These are phyloP conservation scores for Trichosporon ovoides DNA, from an alignment of 1,284 basidiomycete genomes.

Conservation along the genomic window DNA sequence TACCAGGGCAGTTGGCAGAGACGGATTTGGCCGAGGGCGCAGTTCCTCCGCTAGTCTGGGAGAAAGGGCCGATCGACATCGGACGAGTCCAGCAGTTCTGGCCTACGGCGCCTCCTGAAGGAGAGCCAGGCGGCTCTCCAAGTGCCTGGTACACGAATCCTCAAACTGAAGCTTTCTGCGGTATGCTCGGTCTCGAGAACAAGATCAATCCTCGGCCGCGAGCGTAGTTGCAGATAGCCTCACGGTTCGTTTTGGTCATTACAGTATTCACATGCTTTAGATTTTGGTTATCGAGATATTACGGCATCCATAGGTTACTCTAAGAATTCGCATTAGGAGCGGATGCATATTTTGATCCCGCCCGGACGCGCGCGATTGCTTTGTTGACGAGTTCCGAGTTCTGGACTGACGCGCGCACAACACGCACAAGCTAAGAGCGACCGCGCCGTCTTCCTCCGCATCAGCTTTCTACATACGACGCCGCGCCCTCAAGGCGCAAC, in stretches of 20 bases:
- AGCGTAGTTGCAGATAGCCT: no score
- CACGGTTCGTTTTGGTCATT: no score
- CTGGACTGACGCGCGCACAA: background rate
- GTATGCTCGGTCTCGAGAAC: constrained; percentile 72
- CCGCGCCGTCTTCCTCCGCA: no score
- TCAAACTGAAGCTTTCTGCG: constrained; percentile 82
- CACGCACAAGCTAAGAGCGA: no score
- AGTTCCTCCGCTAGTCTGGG: constrained; percentile 31
- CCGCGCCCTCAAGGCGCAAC: background rate
- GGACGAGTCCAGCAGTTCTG: constrained; percentile 65
- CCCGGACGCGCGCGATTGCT: background rate
- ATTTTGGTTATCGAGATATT: no score
- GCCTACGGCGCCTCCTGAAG: constrained; percentile 63
- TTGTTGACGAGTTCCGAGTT: constrained; percentile 2
- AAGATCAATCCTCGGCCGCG: constrained; percentile 59
- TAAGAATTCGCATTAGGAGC: background rate
- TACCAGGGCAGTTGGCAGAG: constrained; percentile 20
- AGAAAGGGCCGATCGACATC: constrained; percentile 49
- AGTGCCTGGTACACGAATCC: constrained; percentile 74
- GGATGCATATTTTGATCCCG: constrained; percentile 3
- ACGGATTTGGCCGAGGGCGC: constrained; percentile 26
- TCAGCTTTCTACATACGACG: background rate
- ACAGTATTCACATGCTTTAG: background rate
- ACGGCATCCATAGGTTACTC: background rate
- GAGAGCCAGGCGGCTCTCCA: constrained; percentile 46